phyloP scores from a whole-genome alignment of 2,329 filamentous ascomycete genomes.

The Fusarium nygamai region DNA sequence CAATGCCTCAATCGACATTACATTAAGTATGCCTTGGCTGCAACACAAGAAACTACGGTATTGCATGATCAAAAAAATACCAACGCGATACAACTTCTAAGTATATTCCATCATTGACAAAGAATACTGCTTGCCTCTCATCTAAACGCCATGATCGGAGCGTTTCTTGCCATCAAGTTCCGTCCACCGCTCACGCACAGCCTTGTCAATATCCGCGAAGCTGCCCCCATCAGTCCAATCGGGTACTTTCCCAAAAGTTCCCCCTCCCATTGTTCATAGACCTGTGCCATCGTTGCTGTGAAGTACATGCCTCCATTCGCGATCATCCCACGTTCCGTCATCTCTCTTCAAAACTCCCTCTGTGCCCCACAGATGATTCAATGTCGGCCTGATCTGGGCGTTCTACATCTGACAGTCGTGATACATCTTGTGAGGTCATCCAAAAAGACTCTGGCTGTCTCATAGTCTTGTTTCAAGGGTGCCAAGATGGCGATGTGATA shows the following conservation, averaged over 20 bases:
- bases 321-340: background rate
- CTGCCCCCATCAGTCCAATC: background rate
- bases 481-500: too few relatives aligned
- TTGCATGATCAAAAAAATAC: background rate
- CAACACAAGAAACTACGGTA: background rate
- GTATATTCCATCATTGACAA: too few relatives aligned
- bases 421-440: background rate
- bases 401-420: background rate
- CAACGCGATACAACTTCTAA: too few relatives aligned
- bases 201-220: background rate
- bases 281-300: background rate
- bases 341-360: background rate
- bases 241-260: background rate
- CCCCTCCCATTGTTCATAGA: too few relatives aligned
- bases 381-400: too few relatives aligned
- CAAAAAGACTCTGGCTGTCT: too few relatives aligned
- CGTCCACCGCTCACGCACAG: background rate
- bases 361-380: background rate
- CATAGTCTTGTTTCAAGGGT: too few relatives aligned
- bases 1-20: too few relatives aligned
- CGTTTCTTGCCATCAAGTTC: background rate
- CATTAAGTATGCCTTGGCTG: background rate
- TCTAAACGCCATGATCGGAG: background rate
- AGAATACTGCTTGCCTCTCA: background rate
- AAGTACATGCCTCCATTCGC: background rate